A percentile compares a stretch with the other conserved stretches of the same genome.
Evolutionary conservation across 768 basidiomycete species (phyloP).

Genomic region (Xerocomellus intermedius): DNA sequence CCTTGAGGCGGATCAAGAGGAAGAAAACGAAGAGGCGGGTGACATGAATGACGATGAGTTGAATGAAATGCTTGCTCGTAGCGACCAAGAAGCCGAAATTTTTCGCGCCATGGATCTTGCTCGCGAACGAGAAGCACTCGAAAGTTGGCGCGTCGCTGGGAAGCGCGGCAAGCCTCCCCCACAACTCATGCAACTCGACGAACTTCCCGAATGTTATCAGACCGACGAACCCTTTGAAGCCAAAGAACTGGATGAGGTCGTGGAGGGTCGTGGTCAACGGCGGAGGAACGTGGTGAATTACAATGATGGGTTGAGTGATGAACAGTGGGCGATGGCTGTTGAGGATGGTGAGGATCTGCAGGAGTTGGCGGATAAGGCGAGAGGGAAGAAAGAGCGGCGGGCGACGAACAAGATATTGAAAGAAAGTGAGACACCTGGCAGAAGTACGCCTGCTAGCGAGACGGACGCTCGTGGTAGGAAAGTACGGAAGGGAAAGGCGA

Average conservation of each 20-base stretch:
- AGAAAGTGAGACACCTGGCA: constrained; percentile 58
- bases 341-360: constrained; percentile 82
- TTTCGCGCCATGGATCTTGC: constrained; percentile 84
- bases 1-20: constrained; percentile 85
- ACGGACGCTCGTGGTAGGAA: constrained; percentile 56
- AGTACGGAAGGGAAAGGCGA: constrained; percentile 59
- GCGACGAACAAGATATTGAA: constrained; percentile 55
- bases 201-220: constrained; percentile 91
- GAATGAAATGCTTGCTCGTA: constrained; percentile 87
- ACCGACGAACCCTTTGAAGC: constrained; percentile 80
- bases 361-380: constrained; percentile 63
- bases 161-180: constrained; percentile 75
- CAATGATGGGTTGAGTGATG: constrained; percentile 91
- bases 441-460: constrained; percentile 65
- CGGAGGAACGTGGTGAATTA: constrained; percentile 84
- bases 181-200: constrained; percentile 79
- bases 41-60: constrained; percentile 95
- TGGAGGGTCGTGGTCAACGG: constrained; percentile 83
- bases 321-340: constrained; percentile 86
- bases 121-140: constrained; percentile 65
- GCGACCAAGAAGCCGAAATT: constrained; percentile 69
- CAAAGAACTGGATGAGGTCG: constrained; percentile 45
- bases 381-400: constrained; percentile 66
- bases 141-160: constrained; percentile 69
- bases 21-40: constrained; percentile 85